Base-by-base conservation (phyloP, 176 grass and related monocot genomes). In the Juncus effusus region DNA sequence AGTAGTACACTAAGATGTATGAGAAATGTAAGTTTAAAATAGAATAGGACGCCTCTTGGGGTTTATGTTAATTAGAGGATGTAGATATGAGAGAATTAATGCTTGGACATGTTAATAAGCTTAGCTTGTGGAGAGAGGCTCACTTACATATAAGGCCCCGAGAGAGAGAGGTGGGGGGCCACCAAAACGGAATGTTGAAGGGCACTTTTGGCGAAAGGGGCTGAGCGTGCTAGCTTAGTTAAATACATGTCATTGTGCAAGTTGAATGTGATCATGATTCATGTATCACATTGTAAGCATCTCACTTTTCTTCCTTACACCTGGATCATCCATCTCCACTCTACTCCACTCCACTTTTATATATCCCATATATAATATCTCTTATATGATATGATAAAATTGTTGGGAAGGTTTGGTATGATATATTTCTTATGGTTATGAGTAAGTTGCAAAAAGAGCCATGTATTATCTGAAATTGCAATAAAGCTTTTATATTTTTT, bases 231-330 rank as follows among this genome's bases (percentile, higher is more conserved):
- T 42, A 59, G 4, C 39, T 72, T 60, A 72, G 10, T 70, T 71
- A 59, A 59, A 52, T 59, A 12, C 1, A 13, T 72, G 55, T 13
- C 13, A 42, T 56, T 45, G 6, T 59, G 38, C 13, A 72, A 16
- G 68, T 72, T 72, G 69, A 59, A 72, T 58, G 40, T 72, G 69
- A 72, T 72, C 50, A 72, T 72, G 68, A 53, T 58, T 72, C 69
- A 47, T 47, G 44, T 9, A 47, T 47, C 44, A 47, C 44, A 47
- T 47, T 47, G 9, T 47, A 47, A 47, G 44, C 44, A 47, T 47
- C 4, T 47, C 6, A 47, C 44, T 47, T 47, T 47, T 2, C 44
- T 47, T 47, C 6, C 6, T 47, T 47, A 47, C 44, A 47, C 44
- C 4, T 47, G 44, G 44, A 47, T 6, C 44, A 47, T 47, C 4